Percentiles rank a stretch among this genome's conserved stretches.
These are phyloP conservation scores for Ascocoryne sarcoides DNA, from an alignment of 2,329 filamentous ascomycete species.

Conservation along the genomic window DNA sequence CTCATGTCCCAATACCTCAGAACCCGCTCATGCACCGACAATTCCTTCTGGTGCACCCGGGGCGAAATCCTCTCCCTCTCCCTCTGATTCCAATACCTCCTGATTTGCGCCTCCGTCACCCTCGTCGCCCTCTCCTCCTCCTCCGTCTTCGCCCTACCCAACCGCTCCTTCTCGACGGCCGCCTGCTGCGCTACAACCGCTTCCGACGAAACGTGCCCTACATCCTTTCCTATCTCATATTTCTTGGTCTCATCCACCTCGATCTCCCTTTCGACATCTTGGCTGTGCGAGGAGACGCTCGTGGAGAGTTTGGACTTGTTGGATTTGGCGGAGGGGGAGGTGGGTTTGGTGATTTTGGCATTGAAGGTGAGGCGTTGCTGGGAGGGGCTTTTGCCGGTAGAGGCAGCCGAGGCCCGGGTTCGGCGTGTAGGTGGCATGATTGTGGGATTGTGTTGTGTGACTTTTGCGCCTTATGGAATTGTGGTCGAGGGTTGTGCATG, in stretches of 20 bases:
- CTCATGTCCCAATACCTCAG: constrained; percentile 88
- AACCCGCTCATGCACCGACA: constrained; percentile 73
- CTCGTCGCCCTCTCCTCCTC: constrained; percentile 51
- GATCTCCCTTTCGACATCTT: not conserved
- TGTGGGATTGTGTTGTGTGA: constrained; percentile 1
- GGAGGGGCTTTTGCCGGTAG: constrained; percentile 33
- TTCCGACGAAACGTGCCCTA: constrained; percentile 13
- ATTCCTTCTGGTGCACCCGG: constrained; percentile 67
- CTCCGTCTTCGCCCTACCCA: constrained; percentile 36
- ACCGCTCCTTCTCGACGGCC: constrained; percentile 3
- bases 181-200: constrained; percentile 18
- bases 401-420: constrained; percentile 29
- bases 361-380: constrained; percentile 58
- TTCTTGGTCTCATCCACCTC: no score
- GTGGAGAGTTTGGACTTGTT: constrained; percentile 9
- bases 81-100: constrained; percentile 66
- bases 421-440: constrained; percentile 36
- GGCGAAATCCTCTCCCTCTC: constrained; percentile 60
- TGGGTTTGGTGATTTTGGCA: constrained; percentile 49
- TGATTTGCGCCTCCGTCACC: constrained; percentile 60
- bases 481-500: not conserved
- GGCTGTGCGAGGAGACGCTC: not conserved
- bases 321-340: constrained; percentile 22
- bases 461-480: not conserved
- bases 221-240: no score